A percentile compares a stretch with the other conserved stretches of the same genome.
Conservation (phyloP, 2,329 filamentous ascomycete genomes). For the Kalmusia sp. region DNA sequence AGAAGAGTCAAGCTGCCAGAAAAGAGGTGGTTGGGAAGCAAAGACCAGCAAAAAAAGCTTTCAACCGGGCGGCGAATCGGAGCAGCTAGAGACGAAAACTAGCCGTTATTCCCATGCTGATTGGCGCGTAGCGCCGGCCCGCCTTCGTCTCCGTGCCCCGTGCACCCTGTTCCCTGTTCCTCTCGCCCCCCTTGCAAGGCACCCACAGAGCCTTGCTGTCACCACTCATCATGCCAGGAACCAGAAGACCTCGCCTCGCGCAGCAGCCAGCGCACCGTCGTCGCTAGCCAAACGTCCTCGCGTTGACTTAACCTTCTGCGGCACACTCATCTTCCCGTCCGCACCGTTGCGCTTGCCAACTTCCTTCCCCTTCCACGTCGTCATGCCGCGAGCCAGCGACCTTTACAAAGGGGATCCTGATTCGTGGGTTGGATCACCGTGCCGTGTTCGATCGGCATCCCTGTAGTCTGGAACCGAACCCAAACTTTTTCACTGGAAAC, state of each 20-base stretch:
- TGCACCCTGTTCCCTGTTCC: conserved; percentile 7
- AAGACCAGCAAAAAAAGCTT: conserved; percentile 24
- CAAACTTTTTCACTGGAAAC: conserved; percentile 36
- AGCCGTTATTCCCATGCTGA: conserved; percentile 31
- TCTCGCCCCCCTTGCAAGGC: conserved; percentile 9
- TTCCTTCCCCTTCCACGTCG: conserved; percentile 9
- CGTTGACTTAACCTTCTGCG: conserved; percentile 15
- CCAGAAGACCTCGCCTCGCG: conserved; percentile 36
- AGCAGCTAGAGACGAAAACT: conserved; percentile 24
- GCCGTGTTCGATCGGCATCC: conserved; percentile 18
- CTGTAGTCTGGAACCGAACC: conserved; percentile 28
- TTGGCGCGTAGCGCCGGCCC: conserved; percentile 30
- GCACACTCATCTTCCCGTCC: conserved; percentile 4
- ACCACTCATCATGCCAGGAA: conserved; percentile 22
- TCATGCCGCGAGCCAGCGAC: background rate
- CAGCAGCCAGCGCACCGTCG: conserved; percentile 36
- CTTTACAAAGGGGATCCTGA: background rate
- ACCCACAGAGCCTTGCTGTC: conserved; percentile 13
- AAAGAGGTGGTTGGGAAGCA: conserved; percentile 18
- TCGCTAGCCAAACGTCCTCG: conserved; percentile 17
- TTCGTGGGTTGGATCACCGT: conserved; percentile 13
- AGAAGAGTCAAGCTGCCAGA: too few relatives aligned
- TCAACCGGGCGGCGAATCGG: conserved; percentile 34
- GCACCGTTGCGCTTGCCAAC: conserved; percentile 14
- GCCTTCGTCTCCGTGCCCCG: conserved; percentile 14